phyloP scores from a whole-genome alignment of 164 flowering plant species.

The Dillenia turbinata region DNA sequence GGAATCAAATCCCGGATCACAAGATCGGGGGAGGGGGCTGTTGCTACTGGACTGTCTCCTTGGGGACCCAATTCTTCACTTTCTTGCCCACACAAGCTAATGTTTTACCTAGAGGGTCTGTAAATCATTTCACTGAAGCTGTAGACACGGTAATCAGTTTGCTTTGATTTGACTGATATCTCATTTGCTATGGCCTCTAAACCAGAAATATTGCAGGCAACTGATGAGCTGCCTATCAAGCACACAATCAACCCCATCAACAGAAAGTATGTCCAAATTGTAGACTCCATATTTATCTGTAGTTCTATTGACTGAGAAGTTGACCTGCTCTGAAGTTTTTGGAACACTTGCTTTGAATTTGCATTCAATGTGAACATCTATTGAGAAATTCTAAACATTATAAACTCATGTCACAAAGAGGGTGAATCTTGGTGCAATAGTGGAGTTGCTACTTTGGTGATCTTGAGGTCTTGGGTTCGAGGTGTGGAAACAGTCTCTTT shows the following conservation, averaged over 20 bases:
- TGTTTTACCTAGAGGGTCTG: conserved; percentile 34
- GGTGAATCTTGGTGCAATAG: no score
- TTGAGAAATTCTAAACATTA: conserved; percentile 2
- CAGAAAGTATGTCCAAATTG: conserved; percentile 47
- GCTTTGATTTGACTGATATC: conserved; percentile 47
- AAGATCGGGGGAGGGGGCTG: no score
- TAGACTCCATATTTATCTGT: conserved; percentile 56
- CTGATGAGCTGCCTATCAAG: conserved; percentile 34
- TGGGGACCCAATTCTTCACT: conserved; percentile 14
- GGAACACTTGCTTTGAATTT: conserved; percentile 50
- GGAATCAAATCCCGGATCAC: no score
- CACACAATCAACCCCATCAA: conserved; percentile 52
- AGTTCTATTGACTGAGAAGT: conserved; percentile 59
- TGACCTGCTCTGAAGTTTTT: conserved; percentile 32
- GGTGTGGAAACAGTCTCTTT: no score
- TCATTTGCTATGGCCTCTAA: conserved; percentile 30
- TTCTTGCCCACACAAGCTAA: conserved; percentile 37
- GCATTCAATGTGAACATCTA: conserved; percentile 66
- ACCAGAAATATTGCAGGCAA: conserved; percentile 48
- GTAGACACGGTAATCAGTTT: conserved; percentile 46
- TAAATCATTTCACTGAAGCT: conserved; percentile 48
- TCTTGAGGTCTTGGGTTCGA: no score
- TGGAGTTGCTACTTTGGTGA: no score
- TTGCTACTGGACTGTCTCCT: no score
- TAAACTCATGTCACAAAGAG: background rate